Conservation (phyloP, 1,139 yeast species). For the Diutina sp. region DNA sequence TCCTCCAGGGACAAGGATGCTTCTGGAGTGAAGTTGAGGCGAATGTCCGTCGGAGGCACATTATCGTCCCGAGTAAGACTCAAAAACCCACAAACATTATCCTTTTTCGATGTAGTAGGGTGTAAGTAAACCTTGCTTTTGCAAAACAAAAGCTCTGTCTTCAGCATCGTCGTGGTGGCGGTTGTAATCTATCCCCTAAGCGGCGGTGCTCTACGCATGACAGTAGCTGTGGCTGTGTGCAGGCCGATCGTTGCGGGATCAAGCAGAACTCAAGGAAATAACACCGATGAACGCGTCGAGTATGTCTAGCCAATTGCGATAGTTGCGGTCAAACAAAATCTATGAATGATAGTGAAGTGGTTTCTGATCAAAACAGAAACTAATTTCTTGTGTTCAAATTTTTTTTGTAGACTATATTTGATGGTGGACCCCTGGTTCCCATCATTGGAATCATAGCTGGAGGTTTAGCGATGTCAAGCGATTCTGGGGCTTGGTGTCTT, state of each 20-base stretch:
- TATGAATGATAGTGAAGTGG: too few species aligned
- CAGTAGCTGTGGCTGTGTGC: not conserved
- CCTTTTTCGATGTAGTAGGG: conserved; percentile 59
- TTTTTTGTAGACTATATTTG: too few species aligned
- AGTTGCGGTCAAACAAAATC: too few species aligned
- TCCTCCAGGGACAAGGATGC: conserved; percentile 35
- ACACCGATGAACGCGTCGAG: too few species aligned
- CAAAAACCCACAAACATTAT: conserved; percentile 69
- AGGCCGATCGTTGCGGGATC: not conserved
- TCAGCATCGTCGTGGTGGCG: not conserved
- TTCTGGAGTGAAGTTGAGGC: conserved; percentile 73
- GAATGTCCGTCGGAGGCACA: conserved; percentile 35
- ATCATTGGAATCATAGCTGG: not conserved
- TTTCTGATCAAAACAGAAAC: too few species aligned
- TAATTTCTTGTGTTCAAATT: too few species aligned
- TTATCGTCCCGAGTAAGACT: conserved; percentile 31
- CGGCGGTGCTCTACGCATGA: not conserved
- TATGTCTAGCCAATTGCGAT: too few species aligned
- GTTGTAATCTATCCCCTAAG: not conserved
- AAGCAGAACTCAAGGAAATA: too few species aligned
- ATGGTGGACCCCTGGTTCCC: too few species aligned
- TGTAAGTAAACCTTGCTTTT: conserved; percentile 73
- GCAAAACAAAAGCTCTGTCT: conserved; percentile 29
- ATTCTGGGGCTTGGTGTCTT: not conserved
- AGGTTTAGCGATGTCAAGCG: not conserved